Conservation (phyloP, 2,329 filamentous ascomycete species). For the Metarhizium rileyi region DNA sequence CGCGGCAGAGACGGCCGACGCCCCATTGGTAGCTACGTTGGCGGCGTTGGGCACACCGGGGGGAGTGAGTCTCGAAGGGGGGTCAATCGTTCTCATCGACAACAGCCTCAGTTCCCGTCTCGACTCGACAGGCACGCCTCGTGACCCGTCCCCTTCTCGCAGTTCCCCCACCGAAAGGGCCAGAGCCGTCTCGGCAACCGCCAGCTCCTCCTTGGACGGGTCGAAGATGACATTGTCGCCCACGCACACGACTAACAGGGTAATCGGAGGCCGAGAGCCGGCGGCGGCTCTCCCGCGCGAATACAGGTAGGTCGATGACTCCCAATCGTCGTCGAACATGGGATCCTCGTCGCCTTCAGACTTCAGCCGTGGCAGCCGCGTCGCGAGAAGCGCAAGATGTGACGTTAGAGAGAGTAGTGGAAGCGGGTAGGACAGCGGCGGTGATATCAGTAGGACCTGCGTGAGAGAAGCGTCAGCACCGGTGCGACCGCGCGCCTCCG, state of each 20-base stretch:
- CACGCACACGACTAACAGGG: conserved; percentile 79
- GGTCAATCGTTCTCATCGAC: conserved; percentile 63
- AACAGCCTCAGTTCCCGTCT: conserved; percentile 47
- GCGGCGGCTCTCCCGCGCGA: conserved; percentile 33
- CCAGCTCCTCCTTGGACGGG: conserved; percentile 80
- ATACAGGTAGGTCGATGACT: conserved; percentile 69
- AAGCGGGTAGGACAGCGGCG: conserved; percentile 83
- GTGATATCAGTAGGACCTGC: conserved; percentile 86
- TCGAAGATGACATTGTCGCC: conserved; percentile 90
- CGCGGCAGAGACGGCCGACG: conserved; percentile 27
- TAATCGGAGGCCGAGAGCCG: conserved; percentile 64
- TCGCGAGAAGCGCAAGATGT: conserved; percentile 83
- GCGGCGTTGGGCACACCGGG: conserved; percentile 57
- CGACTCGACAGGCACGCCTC: conserved; percentile 33
- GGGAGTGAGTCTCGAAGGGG: conserved; percentile 62
- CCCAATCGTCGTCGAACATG: conserved; percentile 97
- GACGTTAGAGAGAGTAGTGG: conserved; percentile 87
- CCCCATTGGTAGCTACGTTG: conserved; percentile 43
- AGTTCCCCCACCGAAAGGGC: conserved; percentile 67
- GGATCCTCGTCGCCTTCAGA: conserved; percentile 93
- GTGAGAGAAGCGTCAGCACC: not conserved
- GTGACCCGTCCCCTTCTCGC: conserved; percentile 12
- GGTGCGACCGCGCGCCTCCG: too few species aligned
- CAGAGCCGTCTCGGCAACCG: conserved; percentile 81
- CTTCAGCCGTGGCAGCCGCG: conserved; percentile 72